Percentiles rank a stretch among this genome's conserved stretches.
Conservation (phyloP, 805 yeast species). For the Zygotorulaspora danielsina region DNA sequence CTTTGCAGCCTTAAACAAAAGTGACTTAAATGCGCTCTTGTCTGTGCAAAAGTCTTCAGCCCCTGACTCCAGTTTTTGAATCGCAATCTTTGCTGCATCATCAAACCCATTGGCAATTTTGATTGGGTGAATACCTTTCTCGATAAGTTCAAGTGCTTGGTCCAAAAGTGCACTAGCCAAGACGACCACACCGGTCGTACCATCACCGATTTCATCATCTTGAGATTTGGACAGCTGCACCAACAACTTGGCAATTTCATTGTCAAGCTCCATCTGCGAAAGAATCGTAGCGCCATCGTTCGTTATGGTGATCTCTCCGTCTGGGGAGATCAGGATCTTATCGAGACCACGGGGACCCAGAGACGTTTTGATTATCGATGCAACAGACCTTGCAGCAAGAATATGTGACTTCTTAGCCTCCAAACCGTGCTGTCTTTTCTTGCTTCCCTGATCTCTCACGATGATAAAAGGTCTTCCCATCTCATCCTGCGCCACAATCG, state of each 20-base stretch:
- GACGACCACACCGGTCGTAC: conserved; percentile 98
- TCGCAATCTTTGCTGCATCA: conserved; percentile 91
- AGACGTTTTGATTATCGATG: conserved; percentile 86
- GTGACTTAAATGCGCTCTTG: conserved; percentile 35
- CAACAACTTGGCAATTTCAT: conserved; percentile 90
- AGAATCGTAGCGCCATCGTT: conserved; percentile 98
- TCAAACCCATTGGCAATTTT: conserved; percentile 96
- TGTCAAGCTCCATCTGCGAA: conserved; percentile 92
- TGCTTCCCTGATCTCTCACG: conserved; percentile 76
- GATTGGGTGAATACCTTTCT: conserved; percentile 96
- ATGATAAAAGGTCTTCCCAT: conserved; percentile 98
- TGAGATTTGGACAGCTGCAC: conserved; percentile 93
- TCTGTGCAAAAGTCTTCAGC: conserved; percentile 57
- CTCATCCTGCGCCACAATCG: conserved; percentile 98
- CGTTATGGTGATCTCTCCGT: conserved; percentile 96
- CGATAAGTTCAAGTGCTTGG: conserved; percentile 90
- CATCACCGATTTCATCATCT: conserved; percentile 98
- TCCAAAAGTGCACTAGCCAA: conserved; percentile 91
- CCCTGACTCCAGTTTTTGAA: conserved; percentile 64
- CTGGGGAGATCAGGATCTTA: conserved; percentile 90
- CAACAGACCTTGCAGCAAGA: conserved; percentile 90
- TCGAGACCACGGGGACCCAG: conserved; percentile 98
- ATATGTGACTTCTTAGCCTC: conserved; percentile 85
- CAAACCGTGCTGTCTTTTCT: conserved; percentile 64
- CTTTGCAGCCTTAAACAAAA: conserved; percentile 83